Conservation (phyloP, 768 basidiomycete species). For the Arthromyces matolae region DNA sequence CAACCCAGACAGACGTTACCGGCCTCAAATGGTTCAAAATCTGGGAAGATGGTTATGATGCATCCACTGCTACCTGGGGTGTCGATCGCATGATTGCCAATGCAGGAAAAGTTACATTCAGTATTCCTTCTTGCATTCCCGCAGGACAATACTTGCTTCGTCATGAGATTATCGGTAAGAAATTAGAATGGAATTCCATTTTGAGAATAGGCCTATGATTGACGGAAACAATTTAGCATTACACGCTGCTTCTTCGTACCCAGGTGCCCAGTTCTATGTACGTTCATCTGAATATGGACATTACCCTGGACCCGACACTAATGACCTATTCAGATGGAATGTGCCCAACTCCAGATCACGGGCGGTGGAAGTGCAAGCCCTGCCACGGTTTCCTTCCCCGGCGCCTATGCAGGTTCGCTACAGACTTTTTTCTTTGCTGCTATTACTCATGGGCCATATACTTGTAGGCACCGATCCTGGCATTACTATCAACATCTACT, state of each 20-base stretch:
- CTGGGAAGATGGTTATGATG: slow-evolving; percentile 39
- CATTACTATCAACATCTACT: slow-evolving; percentile 46
- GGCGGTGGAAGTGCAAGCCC: slow-evolving; percentile 41
- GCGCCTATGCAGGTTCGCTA: slow-evolving; percentile 36
- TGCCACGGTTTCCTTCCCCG: slow-evolving; percentile 45
- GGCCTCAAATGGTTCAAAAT: slow-evolving; percentile 56
- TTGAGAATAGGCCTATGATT: background rate
- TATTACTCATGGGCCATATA: background rate
- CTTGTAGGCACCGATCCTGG: slow-evolving; percentile 40
- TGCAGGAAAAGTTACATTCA: slow-evolving; percentile 48
- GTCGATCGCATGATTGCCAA: slow-evolving; percentile 44
- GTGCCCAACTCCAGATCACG: slow-evolving; percentile 43
- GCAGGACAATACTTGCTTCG: slow-evolving; percentile 47
- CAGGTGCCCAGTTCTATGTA: slow-evolving; percentile 58
- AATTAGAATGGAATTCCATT: too few relatives aligned
- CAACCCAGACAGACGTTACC: slow-evolving; percentile 42
- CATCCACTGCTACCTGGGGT: slow-evolving; percentile 36
- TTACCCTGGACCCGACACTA: too few relatives aligned
- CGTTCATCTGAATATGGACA: too few relatives aligned
- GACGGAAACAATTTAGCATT: slow-evolving; percentile 28
- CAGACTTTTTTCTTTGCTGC: background rate
- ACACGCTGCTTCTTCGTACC: slow-evolving; percentile 41
- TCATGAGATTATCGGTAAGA: slow-evolving; percentile 49
- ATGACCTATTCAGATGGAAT: slow-evolving; percentile 43
- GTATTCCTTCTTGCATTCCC: slow-evolving; percentile 41